Evolutionary conservation across 129 eudicot species (phyloP), one percentile per base, ranked within the genome.

Genomic region (Sambucus nigra): DNA sequence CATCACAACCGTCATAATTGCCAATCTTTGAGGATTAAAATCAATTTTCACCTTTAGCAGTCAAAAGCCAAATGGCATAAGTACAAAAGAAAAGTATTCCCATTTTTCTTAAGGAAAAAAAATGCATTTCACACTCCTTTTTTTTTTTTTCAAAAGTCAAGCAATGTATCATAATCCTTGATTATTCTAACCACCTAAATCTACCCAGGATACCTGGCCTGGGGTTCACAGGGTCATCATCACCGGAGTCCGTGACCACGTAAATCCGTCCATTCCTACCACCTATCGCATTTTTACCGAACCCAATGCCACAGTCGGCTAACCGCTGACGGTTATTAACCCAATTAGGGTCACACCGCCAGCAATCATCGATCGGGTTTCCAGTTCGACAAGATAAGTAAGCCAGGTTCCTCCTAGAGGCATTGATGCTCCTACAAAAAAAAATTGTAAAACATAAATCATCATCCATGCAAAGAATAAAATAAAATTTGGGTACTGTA

Each of bases 261-360:
- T 88, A 88, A 5, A 84, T 68, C 2, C 78, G 66, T 0, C 97
- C 97, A 16, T 76, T 61, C 19, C 59, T 41, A 16, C 97, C 97
- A 0, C 97, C 97, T 0, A 80, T 44, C 0, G 97, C 94, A 39
- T 83, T 76, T 41, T 80, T 83, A 13, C 97, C 97, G 14, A 88
- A 88, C 28, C 97, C 97, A 20, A 84, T 84, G 7, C 78, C 94
- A 11, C 97, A 88, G 31, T 88, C 97, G 3, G 97, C 97, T 15
- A 88, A 51, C 4, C 80, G 73, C 45, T 80, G 87, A 22, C 97
- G 92, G 25, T 88, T 66, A 5, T 39, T 24, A 7, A 32, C 83
- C 97, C 97, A 88, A 35, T 88, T 70, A 15, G 94, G 24, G 49
- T 88, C 69, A 19, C 96, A 88, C n/a, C 96, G 70, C 96, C 96